Evolutionary conservation across 768 basidiomycete genomes (phyloP).

Genomic region (Lactarius vividus): DNA sequence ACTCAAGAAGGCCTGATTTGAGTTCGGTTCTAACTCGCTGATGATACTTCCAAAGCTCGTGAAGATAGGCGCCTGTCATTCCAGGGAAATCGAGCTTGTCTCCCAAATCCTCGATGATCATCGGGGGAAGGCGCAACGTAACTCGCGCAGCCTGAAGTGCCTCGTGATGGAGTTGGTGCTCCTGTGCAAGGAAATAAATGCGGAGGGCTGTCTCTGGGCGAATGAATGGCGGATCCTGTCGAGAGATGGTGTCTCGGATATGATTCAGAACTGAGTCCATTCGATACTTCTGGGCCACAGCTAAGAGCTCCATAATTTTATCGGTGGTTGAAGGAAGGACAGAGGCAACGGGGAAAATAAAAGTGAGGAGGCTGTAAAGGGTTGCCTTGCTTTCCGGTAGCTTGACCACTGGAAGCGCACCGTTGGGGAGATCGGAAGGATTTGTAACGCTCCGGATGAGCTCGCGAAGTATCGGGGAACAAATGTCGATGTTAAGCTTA

Average conservation of each 20-base stretch:
- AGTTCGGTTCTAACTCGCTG: neutral
- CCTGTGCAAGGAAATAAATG: neutral
- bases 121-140: neutral
- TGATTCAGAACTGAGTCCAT: neutral
- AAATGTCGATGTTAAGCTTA: constrained; percentile 39
- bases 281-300: neutral
- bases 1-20: neutral
- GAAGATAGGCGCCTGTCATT: neutral
- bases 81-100: neutral
- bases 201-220: neutral
- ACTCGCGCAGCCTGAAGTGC: neutral
- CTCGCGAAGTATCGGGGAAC: constrained; percentile 41
- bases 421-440: neutral
- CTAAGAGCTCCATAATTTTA: neutral
- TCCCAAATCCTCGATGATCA: neutral
- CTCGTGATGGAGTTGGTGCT: neutral
- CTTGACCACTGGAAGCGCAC: neutral
- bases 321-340: neutral
- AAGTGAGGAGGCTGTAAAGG: neutral
- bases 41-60: neutral
- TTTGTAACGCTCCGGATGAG: neutral
- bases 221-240: neutral
- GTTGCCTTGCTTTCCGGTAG: neutral
- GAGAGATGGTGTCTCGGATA: neutral
- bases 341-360: neutral